phyloP scores from a whole-genome alignment of 1,284 basidiomycete species.

The Sporisorium scitamineum region DNA sequence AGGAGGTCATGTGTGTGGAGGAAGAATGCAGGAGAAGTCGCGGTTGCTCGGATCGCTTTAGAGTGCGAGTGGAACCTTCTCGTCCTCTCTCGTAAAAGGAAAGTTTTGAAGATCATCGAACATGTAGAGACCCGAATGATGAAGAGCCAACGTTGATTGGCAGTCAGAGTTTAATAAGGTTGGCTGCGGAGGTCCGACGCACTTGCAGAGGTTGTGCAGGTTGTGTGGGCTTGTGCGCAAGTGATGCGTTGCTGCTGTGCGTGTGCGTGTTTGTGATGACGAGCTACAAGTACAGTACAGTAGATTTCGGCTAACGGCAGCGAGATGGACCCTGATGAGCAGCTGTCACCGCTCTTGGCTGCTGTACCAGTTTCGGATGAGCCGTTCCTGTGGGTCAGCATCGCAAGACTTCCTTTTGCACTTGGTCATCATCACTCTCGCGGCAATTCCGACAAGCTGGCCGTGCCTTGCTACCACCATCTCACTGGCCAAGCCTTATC shows the following conservation, averaged over 20 bases:
- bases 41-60: too few species aligned
- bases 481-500: background rate
- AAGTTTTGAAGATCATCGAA: background rate
- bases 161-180: background rate
- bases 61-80: background rate
- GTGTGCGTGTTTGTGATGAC: constrained; percentile 6
- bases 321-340: constrained; percentile 14
- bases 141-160: background rate
- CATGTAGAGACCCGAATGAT: background rate
- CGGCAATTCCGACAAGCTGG: background rate
- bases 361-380: too few species aligned
- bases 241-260: background rate
- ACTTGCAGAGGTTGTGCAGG: background rate
- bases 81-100: background rate
- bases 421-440: background rate
- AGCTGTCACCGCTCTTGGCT: too few species aligned
- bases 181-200: constrained; percentile 4
- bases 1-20: too few species aligned
- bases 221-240: constrained; percentile 1
- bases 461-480: background rate
- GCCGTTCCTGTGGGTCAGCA: background rate
- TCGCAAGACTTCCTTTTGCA: background rate
- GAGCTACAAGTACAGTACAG: too few species aligned
- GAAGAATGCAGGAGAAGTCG: too few species aligned
- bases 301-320: constrained; percentile 4